Base-by-base conservation (phyloP, 2,329 filamentous ascomycete species). In the Harringtonia aguacate region DNA sequence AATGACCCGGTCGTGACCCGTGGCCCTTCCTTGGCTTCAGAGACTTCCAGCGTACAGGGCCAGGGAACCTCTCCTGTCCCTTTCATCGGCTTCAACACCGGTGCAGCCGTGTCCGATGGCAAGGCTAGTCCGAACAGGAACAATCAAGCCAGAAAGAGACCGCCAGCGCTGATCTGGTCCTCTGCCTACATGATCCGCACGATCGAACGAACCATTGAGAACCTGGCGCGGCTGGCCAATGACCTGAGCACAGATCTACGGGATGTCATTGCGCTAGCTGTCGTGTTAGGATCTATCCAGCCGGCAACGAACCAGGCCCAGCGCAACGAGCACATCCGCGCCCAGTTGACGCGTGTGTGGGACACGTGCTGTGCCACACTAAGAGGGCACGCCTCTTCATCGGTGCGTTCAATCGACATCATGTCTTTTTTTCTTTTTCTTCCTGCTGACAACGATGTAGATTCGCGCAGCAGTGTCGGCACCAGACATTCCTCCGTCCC, bases 201-300 rank as follows among this genome's bases (percentile, higher is more conserved):
- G 6, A 49, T 55, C 5, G 53, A 55, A 44, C 48, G 46, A 14
- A 52, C 53, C 4, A 31, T 52, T 5, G 50, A 53, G 6, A 51
- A 48, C 27, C 43, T 55, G 27, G 49, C 51, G 8, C 44, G 44
- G 3, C 47, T 55, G 8, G 47, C 48, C 22, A 39, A 40, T 15
- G 53, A 55, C 15, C 38, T 53, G 9, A 50, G 50, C 36, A 50
- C 48, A 7, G 53, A 55, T 29, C 36, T 55, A 24, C 51, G 51
- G 24, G 53, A 53, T 17, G 46, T 53, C 9, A 45, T 53, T 9
- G 49, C 53, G 2, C 47, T 55, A 34, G 51, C 53, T 1, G 44
- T 50, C 2, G 52, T 53, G 21, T 40, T 55, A 10, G 52, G 49
- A 3, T 53, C 52, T 6, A 52, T 55, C 24, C 48, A 50, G 45